These are phyloP conservation scores for Boletus pseudopeckii DNA, from an alignment of 768 basidiomycete genomes.

Conservation along the genomic window DNA sequence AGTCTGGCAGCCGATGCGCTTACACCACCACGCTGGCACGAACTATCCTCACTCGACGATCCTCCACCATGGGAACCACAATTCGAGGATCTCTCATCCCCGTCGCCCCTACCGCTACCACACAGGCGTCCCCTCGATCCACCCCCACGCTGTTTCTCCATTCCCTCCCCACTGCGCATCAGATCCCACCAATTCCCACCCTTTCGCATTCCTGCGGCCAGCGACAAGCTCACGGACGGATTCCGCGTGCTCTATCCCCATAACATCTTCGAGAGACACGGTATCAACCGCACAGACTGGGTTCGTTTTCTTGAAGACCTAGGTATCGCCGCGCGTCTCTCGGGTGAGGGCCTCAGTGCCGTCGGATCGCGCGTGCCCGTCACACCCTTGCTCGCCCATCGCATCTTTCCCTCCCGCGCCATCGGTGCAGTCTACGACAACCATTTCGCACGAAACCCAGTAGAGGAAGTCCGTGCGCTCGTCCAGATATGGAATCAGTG, in stretches of 20 bases:
- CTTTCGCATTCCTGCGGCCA: slow-evolving; percentile 24
- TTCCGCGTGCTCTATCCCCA: slow-evolving; percentile 28
- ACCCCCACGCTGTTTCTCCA: slow-evolving; percentile 30
- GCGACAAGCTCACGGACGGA: slow-evolving; percentile 20
- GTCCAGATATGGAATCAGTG: slow-evolving; percentile 31
- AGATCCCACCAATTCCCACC: slow-evolving; percentile 26
- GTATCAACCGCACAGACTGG: slow-evolving; percentile 27
- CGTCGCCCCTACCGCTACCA: neutral
- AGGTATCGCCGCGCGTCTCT: slow-evolving; percentile 26
- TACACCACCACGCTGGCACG: neutral
- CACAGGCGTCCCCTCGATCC: slow-evolving; percentile 28
- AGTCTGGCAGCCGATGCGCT: neutral
- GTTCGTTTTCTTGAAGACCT: slow-evolving; percentile 30
- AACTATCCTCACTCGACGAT: neutral
- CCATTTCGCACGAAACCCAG: slow-evolving; percentile 14
- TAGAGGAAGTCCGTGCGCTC: slow-evolving; percentile 25
- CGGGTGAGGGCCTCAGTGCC: slow-evolving; percentile 20
- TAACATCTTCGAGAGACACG: slow-evolving; percentile 26
- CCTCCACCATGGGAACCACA: slow-evolving; percentile 30
- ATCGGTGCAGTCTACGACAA: slow-evolving; percentile 21
- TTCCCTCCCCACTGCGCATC: slow-evolving; percentile 25
- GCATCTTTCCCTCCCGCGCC: slow-evolving; percentile 12
- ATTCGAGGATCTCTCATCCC: slow-evolving; percentile 22
- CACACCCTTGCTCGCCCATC: slow-evolving; percentile 10
- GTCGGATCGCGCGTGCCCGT: slow-evolving; percentile 22